A percentile compares a stretch with the other conserved stretches of the same genome.
Evolutionary conservation across 441 rosid genomes (phyloP).

Genomic region (Populus hybrid): DNA sequence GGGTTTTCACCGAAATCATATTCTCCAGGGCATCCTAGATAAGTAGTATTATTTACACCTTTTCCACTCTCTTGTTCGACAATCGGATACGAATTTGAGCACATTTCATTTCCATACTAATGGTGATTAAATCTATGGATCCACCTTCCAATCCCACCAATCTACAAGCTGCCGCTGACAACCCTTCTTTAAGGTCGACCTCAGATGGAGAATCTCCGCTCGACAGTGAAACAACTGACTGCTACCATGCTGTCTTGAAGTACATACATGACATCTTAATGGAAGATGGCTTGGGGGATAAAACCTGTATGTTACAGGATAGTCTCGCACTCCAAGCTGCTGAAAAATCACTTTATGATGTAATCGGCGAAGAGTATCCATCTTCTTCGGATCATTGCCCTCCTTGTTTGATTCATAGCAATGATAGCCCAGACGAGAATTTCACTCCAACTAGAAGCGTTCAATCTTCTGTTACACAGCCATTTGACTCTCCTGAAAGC

Average conservation of each 20-base stretch:
- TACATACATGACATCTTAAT: slow-evolving; percentile 24
- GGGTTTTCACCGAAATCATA: too few relatives aligned
- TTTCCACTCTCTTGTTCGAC: neutral
- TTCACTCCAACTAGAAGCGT: neutral
- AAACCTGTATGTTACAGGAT: slow-evolving; percentile 54
- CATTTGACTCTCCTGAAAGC: neutral
- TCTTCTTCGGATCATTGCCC: slow-evolving; percentile 24
- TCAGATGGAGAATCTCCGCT: slow-evolving; percentile 23
- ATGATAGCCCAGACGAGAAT: slow-evolving; percentile 31
- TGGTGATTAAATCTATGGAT: neutral
- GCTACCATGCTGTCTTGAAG: slow-evolving; percentile 16
- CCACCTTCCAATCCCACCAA: neutral
- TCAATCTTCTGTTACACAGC: neutral
- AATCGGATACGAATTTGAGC: neutral
- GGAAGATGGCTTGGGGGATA: slow-evolving; percentile 71
- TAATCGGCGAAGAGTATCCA: slow-evolving; percentile 38
- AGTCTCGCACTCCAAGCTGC: slow-evolving; percentile 59
- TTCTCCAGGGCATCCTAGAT: too few relatives aligned
- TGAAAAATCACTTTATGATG: slow-evolving; percentile 63
- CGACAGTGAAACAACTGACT: slow-evolving; percentile 12
- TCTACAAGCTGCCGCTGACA: neutral
- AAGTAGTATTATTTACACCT: neutral
- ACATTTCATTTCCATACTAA: neutral
- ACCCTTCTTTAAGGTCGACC: neutral
- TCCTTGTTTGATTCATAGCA: slow-evolving; percentile 8